Base-by-base conservation (phyloP, 352 stramenopile species). In the Globisporangium alternatum region DNA sequence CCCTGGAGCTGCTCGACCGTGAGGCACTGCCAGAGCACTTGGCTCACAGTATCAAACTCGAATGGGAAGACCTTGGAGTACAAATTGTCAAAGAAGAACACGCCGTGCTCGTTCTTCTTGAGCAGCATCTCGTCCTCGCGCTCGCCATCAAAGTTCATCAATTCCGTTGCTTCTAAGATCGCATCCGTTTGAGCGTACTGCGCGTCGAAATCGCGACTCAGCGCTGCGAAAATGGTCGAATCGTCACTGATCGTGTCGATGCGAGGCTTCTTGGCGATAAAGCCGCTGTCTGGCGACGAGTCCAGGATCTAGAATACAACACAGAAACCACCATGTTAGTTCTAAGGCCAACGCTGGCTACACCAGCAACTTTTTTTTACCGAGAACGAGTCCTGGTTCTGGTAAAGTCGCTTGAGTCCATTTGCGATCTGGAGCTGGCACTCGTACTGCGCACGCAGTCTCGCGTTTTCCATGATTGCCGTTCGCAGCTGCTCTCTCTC, bases 371-470 rank as follows among this genome's bases (percentile, higher is more conserved):
- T 25, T 7, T 5, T 2, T 51, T 41, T 19, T n/a, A 62, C 56
- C 56, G 41, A 43, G 17, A 58, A 58, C 13, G 44, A 41, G 5
- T 43, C 25, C 25, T 62, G 56, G 41, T 69, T 76, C 45, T 65
- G 64, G 48, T 78, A 78, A 19, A 68, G 68, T 13, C 62, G 61
- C 56, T 81, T 67, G 30, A 78, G 69, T 33, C 76, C 51, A 35
- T 78, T 75, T 5, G 75, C 65, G 6, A 75, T 64, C 31, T 66
- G 71, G 2, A 81, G 63, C 58, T 81, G 74, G 57, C 72, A 64
- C 64, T 81, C 71, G 33, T 65, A 69, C 61, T 78, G 64, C 1
- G 49, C 51, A 3, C 71, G 65, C 10, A 81, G 57, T 0, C 71
- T 62, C 66, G 70, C 67, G 66, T 78, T 81, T 45, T 81, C 64